Evolutionary conservation across 139 green algal species (phyloP).

Genomic region (Volvox reticuliferus): DNA sequence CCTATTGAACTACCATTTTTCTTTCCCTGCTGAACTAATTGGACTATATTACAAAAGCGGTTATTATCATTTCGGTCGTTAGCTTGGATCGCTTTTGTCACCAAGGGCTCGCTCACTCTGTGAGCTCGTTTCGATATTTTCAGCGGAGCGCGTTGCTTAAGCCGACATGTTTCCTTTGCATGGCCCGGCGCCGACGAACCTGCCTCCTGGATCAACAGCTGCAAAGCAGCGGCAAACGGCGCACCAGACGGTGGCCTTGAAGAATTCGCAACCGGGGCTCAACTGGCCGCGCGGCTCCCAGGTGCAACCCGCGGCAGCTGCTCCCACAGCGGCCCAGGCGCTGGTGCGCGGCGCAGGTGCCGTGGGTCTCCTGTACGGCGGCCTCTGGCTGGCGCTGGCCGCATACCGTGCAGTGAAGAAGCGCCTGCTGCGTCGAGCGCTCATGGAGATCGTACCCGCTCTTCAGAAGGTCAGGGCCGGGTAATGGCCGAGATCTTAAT

Average conservation of each 20-base stretch:
- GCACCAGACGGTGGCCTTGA: neutral
- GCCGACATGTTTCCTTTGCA: conserved; percentile 5
- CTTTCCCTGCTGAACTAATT: too few species aligned
- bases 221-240: neutral
- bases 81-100: too few species aligned
- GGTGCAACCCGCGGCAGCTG: neutral
- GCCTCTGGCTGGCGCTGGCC: conserved; percentile 17
- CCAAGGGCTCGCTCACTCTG: too few species aligned
- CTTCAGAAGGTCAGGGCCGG: neutral
- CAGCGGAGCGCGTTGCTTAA: too few species aligned
- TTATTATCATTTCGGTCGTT: too few species aligned
- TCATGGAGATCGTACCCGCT: conserved; percentile 24
- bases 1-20: too few species aligned
- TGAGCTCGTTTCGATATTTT: too few species aligned
- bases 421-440: conserved; percentile 30
- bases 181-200: neutral
- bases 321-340: neutral
- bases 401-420: conserved; percentile 13
- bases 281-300: neutral
- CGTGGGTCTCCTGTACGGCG: conserved; percentile 11
- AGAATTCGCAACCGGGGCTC: neutral
- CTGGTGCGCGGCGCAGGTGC: neutral
- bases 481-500: too few species aligned
- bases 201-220: neutral
- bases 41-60: too few species aligned